A percentile compares a stretch with the other conserved stretches of the same genome.
These are phyloP conservation scores for Didymella lethalis DNA, from an alignment of 2,329 filamentous ascomycete genomes.

Conservation along the genomic window DNA sequence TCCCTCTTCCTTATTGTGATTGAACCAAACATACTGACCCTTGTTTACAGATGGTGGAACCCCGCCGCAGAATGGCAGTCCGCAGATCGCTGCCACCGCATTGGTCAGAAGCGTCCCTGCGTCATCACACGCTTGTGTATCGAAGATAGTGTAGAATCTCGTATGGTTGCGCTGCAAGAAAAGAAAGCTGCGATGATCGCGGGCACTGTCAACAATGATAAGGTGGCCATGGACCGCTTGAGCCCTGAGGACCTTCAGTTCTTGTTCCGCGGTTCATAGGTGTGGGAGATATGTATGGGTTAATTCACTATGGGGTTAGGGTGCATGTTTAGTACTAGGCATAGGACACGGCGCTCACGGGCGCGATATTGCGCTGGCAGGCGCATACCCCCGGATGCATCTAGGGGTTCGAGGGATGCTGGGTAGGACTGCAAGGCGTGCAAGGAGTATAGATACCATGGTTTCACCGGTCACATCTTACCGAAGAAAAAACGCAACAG, in stretches of 20 bases:
- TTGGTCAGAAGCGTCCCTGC: conserved; percentile 92
- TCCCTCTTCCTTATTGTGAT: background rate
- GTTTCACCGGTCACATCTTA: background rate
- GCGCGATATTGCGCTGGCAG: background rate
- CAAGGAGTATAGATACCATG: background rate
- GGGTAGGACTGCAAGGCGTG: background rate
- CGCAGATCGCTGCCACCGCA: conserved; percentile 85
- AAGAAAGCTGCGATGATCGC: conserved; percentile 99
- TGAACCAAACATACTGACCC: conserved; percentile 33
- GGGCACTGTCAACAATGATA: conserved; percentile 93
- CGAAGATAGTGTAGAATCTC: conserved; percentile 94
- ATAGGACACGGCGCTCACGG: background rate
- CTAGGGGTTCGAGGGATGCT: background rate
- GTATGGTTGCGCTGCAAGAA: conserved; percentile 95
- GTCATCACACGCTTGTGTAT: conserved; percentile 94
- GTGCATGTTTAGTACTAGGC: background rate
- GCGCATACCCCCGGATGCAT: too few relatives aligned
- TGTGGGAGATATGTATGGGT: background rate
- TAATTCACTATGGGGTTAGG: background rate
- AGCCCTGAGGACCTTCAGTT: conserved; percentile 95
- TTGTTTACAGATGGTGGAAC: conserved; percentile 84
- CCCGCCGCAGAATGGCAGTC: conserved; percentile 99
- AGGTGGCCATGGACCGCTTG: conserved; percentile 88
- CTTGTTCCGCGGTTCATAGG: conserved; percentile 79
- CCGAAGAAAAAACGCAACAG: too few relatives aligned